Conservation (phyloP, 2,329 filamentous ascomycete species). For the Dactylellina drechsleri region DNA sequence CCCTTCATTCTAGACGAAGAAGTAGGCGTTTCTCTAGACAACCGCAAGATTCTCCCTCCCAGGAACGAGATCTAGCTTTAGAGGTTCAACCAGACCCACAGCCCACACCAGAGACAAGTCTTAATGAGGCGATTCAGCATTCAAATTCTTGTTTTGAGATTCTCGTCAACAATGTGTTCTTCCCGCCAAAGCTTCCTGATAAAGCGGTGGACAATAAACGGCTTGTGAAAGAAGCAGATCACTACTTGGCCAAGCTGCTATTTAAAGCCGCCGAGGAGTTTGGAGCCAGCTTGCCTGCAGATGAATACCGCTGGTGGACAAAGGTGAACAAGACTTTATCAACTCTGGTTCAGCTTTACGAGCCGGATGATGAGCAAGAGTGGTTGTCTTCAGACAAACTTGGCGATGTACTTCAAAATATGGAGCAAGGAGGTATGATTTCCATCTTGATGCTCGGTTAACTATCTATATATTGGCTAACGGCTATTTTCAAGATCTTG, state of each 20-base stretch:
- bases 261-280: constrained; percentile 29
- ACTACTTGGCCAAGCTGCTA: constrained; percentile 17
- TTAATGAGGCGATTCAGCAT: not conserved
- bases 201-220: constrained; percentile 58
- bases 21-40: not conserved
- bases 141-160: constrained; percentile 8
- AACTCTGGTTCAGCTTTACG: constrained; percentile 19
- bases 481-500: constrained; percentile 55
- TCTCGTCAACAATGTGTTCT: constrained; percentile 65
- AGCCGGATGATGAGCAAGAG: constrained; percentile 18
- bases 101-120: not conserved
- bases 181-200: constrained; percentile 66
- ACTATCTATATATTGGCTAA: too few species aligned
- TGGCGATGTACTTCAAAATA: not conserved
- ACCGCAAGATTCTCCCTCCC: not conserved
- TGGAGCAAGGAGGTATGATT: constrained; percentile 53
- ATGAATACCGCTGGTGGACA: constrained; percentile 24
- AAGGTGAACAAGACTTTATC: constrained; percentile 21
- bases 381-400: constrained; percentile 57
- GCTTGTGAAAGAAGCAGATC: constrained; percentile 27
- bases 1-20: not conserved
- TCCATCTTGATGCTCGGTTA: not conserved
- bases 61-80: not conserved
- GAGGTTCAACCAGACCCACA: not conserved
- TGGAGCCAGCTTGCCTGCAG: not conserved